Base-by-base conservation (phyloP, 2,329 filamentous ascomycete species). In the Fusarium annulatum region DNA sequence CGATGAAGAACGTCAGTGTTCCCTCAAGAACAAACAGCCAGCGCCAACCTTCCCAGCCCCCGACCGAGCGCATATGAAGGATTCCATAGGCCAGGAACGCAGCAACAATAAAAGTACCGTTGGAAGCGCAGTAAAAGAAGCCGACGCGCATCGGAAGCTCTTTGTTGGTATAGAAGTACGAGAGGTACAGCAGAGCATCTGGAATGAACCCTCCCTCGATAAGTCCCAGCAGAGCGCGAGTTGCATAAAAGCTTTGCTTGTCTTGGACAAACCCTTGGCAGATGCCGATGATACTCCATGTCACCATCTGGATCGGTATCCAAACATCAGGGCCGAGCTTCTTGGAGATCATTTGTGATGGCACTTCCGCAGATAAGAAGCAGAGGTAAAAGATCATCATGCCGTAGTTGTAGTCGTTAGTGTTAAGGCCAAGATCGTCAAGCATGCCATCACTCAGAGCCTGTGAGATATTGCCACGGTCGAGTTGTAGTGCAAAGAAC, bases 141-240 rank as follows among this genome's bases (percentile, higher is more conserved):
- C 88, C 88, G 23, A 94, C 82, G 0, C 92, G 86, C 49, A 88
- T 86, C 0, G 91, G 90, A 3, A 94, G 84, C 79, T 73, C 64
- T 23, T 58, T 60, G 15, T 48, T 52, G 1, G 57, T 93, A 80
- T 93, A 94, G 81, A 91, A 94, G 79, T 93, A 94, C 14, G 87
- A 89, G 2, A 93, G 83, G 76, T 92, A 93, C 0, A 91, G 81
- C 51, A 91, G 87, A 4, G 59, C 61, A 57, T 72, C 72, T 2
- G 67, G 72, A 6, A 74, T 74, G 23, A 73, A 71, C 1, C 72
- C 65, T 5, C 69, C 67, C 34, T 68, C 69, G 6, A 70, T 48
- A 2, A 71, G 34, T 4, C 66, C 61, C 2, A 64, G 38, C 6
- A 93, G 1, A 89, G 82, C 62, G 89, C 84, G 79, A 5, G 79